A percentile compares a stretch with the other conserved stretches of the same genome.
These are phyloP conservation scores for Amylostereum chailletii DNA, from an alignment of 1,284 basidiomycete genomes.

Conservation along the genomic window DNA sequence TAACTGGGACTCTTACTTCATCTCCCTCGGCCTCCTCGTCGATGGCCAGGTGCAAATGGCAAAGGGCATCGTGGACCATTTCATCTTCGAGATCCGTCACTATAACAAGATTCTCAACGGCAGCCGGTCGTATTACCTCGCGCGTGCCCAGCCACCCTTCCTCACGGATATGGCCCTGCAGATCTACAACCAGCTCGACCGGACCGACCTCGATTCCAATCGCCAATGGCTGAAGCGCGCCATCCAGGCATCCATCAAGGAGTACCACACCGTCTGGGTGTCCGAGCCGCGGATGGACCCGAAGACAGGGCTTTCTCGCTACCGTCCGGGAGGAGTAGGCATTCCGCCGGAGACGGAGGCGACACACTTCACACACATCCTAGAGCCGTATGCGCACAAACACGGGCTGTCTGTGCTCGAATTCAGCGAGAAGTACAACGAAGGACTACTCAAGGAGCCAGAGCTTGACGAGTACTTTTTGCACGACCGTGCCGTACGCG, in stretches of 20 bases:
- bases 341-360: constrained; percentile 99
- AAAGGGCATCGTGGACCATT: constrained; percentile 96
- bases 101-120: constrained; percentile 87
- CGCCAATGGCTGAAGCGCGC: constrained; percentile 90
- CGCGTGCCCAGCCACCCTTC: constrained; percentile 96
- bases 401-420: constrained; percentile 94
- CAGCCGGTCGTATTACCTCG: constrained; percentile 84
- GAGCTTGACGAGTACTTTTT: constrained; percentile 94
- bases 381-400: constrained; percentile 91
- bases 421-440: constrained; percentile 95
- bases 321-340: constrained; percentile 88
- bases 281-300: constrained; percentile 88
- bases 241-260: constrained; percentile 95
- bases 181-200: constrained; percentile 93
- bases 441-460: constrained; percentile 78
- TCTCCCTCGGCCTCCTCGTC: constrained; percentile 87
- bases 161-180: constrained; percentile 97
- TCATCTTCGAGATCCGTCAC: constrained; percentile 97
- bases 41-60: constrained; percentile 93
- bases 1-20: constrained; percentile 95
- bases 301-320: constrained; percentile 89
- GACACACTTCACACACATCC: constrained; percentile 93
- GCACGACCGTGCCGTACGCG: constrained; percentile 91
- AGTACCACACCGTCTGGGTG: constrained; percentile 98
- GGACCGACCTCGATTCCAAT: constrained; percentile 75